Evolutionary conservation across 179 eudicot genomes (phyloP).

Genomic region (Camellia oleifera): DNA sequence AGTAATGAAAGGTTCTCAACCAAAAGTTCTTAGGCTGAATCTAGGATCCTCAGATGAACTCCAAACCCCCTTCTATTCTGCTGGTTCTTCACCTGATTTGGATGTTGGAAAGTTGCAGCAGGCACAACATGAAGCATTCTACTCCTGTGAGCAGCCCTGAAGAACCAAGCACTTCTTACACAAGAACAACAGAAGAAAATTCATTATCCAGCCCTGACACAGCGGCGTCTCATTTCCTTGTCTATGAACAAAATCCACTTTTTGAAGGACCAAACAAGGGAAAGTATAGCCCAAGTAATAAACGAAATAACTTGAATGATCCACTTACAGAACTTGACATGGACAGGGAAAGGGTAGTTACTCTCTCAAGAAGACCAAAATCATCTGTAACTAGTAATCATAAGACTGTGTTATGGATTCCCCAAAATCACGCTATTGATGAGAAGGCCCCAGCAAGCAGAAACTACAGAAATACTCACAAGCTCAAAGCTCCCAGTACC

Average conservation of each 20-base stretch:
- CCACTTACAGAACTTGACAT: slow-evolving; percentile 21
- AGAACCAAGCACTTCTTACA: slow-evolving; percentile 55
- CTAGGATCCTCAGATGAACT: slow-evolving; percentile 54
- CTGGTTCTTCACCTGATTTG: slow-evolving; percentile 64
- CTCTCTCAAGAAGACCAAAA: slow-evolving; percentile 26
- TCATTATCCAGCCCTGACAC: slow-evolving; percentile 51
- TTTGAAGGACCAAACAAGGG: slow-evolving; percentile 57
- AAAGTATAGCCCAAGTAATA: slow-evolving; percentile 27
- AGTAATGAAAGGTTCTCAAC: slow-evolving; percentile 74
- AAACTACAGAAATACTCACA: slow-evolving; percentile 23
- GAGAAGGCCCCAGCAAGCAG: slow-evolving; percentile 24
- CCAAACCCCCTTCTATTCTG: slow-evolving; percentile 79
- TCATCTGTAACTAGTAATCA: slow-evolving; percentile 18
- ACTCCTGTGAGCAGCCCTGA: slow-evolving; percentile 92
- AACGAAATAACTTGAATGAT: slow-evolving; percentile 19
- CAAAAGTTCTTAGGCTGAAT: slow-evolving; percentile 78
- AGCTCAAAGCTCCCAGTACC: slow-evolving; percentile 21
- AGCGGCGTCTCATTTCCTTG: slow-evolving; percentile 49
- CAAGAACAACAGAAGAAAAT: slow-evolving; percentile 54
- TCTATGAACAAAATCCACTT: slow-evolving; percentile 74
- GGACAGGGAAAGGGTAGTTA: slow-evolving; percentile 28
- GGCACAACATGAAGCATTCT: slow-evolving; percentile 57
- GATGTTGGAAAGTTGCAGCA: slow-evolving; percentile 42
- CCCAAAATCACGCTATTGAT: slow-evolving; percentile 36
- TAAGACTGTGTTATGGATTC: slow-evolving; percentile 30